Percentiles rank a stretch among this genome's conserved stretches.
Evolutionary conservation across 805 yeast species (phyloP).

Genomic region (Spathaspora sp.): DNA sequence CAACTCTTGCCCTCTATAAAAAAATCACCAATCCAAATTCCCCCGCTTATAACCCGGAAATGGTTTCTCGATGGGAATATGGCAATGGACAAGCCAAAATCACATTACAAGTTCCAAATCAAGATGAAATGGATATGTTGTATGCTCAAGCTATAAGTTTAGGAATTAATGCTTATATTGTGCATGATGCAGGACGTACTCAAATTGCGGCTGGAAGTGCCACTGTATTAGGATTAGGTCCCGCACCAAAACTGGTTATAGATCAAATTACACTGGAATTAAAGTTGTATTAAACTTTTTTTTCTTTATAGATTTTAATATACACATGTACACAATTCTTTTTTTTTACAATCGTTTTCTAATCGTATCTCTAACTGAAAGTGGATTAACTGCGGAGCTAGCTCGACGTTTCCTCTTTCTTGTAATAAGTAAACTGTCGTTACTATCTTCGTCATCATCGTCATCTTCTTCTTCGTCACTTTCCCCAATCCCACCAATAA

Average conservation of each 20-base stretch:
- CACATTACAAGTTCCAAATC: constrained; percentile 67
- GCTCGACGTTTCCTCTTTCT: constrained; percentile 33
- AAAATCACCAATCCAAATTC: constrained; percentile 52
- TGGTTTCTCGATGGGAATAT: constrained; percentile 73
- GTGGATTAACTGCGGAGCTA: constrained; percentile 41
- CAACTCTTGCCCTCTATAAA: constrained; percentile 88
- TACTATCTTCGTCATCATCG: constrained; percentile 23
- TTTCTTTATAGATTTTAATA: background rate
- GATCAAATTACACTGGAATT: constrained; percentile 81
- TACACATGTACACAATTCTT: background rate
- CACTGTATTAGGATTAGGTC: constrained; percentile 95
- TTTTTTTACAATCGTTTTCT: constrained; percentile 8
- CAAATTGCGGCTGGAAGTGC: constrained; percentile 96
- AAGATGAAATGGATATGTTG: constrained; percentile 70
- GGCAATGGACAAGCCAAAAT: constrained; percentile 90
- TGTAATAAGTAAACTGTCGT: constrained; percentile 32
- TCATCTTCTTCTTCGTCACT: constrained; percentile 29
- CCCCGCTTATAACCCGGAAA: constrained; percentile 54
- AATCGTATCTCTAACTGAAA: constrained; percentile 16
- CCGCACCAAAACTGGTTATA: constrained; percentile 80
- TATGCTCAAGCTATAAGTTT: constrained; percentile 78
- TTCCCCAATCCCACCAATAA: constrained; percentile 28
- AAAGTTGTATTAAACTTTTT: constrained; percentile 49
- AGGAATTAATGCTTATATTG: constrained; percentile 74
- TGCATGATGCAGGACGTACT: constrained; percentile 96